Evolutionary conservation across 2,329 filamentous ascomycete genomes (phyloP).

Genomic region (Cryphonectria carpinicola): DNA sequence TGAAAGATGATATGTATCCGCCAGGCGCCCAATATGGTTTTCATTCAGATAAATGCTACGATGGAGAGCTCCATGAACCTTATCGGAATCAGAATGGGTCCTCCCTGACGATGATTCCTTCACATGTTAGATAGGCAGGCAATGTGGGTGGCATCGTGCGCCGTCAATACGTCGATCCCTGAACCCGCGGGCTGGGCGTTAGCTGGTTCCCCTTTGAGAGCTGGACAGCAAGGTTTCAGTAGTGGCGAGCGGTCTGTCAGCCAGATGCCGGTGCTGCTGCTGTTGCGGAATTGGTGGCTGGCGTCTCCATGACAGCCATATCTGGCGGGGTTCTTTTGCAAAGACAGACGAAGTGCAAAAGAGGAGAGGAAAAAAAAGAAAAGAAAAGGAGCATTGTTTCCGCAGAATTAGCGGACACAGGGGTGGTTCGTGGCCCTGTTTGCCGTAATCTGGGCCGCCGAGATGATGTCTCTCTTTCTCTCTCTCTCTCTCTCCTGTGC

Average conservation of each 20-base stretch:
- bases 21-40: neutral
- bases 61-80: neutral
- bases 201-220: neutral
- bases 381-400: neutral
- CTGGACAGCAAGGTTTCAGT: neutral
- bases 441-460: neutral
- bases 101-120: neutral
- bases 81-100: neutral
- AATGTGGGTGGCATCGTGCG: neutral
- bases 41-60: neutral
- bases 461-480: neutral
- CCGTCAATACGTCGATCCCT: neutral
- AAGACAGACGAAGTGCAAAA: too few species aligned
- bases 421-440: neutral
- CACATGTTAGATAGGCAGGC: neutral
- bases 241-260: constrained; percentile 1
- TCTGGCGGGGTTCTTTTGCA: neutral
- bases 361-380: neutral
- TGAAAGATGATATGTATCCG: neutral
- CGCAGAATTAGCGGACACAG: neutral
- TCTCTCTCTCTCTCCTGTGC: neutral
- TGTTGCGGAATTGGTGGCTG: neutral
- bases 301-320: neutral
- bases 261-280: neutral
- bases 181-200: neutral